Evolutionary conservation across 1,139 yeast genomes (phyloP), one percentile per base, ranked within the genome.

Genomic region (Candida smagusa): DNA sequence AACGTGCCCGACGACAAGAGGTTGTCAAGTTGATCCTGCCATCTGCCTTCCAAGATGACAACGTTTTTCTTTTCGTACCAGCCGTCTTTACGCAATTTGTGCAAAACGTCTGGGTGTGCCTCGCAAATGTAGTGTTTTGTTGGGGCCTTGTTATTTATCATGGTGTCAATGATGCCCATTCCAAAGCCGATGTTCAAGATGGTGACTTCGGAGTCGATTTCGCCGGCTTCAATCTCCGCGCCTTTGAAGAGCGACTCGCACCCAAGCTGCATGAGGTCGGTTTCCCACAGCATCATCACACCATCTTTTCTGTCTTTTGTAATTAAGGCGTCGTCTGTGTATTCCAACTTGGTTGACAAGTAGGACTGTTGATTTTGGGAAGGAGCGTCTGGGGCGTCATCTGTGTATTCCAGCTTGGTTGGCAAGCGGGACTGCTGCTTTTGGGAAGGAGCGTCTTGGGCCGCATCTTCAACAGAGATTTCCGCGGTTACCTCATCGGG

Each of bases 251-350:
- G 57, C 0, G 89, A 65, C 22, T 83, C 80, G 40, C 95, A 84
- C 1, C 95, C 95, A 16, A 81, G 68, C 42, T 72, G 67, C 97
- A 90, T 90, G 39, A 90, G 71, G 22, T 80, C 79, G 3, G 79
- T 74, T 59, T 90, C 97, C 97, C 97, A 90, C 48, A 84, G 84
- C 97, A 90, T 90, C 97, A 90, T 90, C 3, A 90, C 97, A 22
- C 97, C 97, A 53, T 90, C 97, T 34, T 79, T 73, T 42, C 81
- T 71, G 23, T 77, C 79, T 43, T 78, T 72, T 2, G 97, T 90
- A 26, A 85, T 68, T 19, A 90, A 69, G 0, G 92, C 81, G 46
- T 75, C 80, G 37, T 83, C 84, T 13, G 74, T 76, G 57, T 87
- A 90, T 50, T 79, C 81, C 30, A 90, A 67, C 48, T 81, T 72